Evolutionary conservation across 352 stramenopile species (phyloP), one percentile per base, ranked within the genome.

Genomic region (Phytopythium oedochilum): DNA sequence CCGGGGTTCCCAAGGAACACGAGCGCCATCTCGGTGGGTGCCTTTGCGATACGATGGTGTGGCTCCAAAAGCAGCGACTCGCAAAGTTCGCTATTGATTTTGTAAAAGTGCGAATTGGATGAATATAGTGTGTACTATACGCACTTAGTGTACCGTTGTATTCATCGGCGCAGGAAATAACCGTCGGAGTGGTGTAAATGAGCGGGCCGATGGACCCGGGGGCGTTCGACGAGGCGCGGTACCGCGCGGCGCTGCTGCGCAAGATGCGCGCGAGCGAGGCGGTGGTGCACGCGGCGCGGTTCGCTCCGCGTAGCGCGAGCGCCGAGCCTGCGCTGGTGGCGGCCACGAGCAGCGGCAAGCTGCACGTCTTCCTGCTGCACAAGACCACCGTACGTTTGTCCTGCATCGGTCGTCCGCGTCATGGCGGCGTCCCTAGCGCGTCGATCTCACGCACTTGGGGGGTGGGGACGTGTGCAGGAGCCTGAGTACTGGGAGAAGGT

Each of bases 1-100:
- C 80, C 78, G 23, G 78, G 70, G 57, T 88, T 90, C 26, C 80
- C 80, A 23, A 90, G 75, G 53, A 88, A 88, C 38, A 90, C 78
- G 34, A 90, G 71, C 73, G 77, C 68, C 63, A 84, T 68, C 45
- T 53, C 60, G 9, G 26, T 57, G 36, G 31, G n/a, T n/a, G n/a
- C n/a, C n/a, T n/a, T n/a, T n/a, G n/a, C n/a, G n/a, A n/a, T n/a
- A n/a, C n/a, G n/a, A n/a, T n/a, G n/a, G n/a, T n/a, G n/a, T n/a
- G n/a, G n/a, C n/a, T n/a, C n/a, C n/a, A n/a, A n/a, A n/a, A n/a
- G n/a, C n/a, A n/a, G n/a, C n/a, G n/a, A n/a, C n/a, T n/a, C n/a
- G 14, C 23, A 66, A 66, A 71, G 52, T 70, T 56, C 23, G 29
- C 1, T n/a, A 7, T 20, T 39, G 17, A 17, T 5, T 25, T 7